Percentiles rank a stretch among this genome's conserved stretches.
These are phyloP conservation scores for Cryphonectria nitschkei DNA, from an alignment of 2,329 filamentous ascomycete genomes.

Conservation along the genomic window DNA sequence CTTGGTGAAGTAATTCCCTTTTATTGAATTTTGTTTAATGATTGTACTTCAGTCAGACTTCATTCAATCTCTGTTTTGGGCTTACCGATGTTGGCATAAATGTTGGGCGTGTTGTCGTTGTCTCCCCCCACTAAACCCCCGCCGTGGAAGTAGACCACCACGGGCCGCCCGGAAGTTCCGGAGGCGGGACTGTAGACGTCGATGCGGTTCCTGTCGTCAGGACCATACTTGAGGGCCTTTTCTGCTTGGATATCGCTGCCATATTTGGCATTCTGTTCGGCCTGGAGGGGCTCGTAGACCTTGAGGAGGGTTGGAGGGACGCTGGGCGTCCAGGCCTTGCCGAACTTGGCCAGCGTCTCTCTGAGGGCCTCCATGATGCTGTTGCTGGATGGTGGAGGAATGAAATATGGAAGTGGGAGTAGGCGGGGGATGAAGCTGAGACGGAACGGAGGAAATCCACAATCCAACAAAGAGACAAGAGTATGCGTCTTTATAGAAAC, in stretches of 20 bases:
- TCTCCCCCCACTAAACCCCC: conserved; percentile 31
- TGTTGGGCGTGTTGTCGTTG: conserved; percentile 28
- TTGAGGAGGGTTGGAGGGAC: conserved; percentile 14
- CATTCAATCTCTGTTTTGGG: not conserved
- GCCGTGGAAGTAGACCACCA: conserved; percentile 33
- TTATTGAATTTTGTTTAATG: not conserved
- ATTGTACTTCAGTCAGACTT: not conserved
- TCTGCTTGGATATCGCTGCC: conserved; percentile 20
- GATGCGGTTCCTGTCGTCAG: conserved; percentile 25
- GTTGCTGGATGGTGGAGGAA: not conserved
- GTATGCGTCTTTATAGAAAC: not conserved
- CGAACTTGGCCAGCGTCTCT: conserved; percentile 22
- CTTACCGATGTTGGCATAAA: conserved; percentile 29
- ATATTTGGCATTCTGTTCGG: conserved; percentile 16
- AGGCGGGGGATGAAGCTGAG: not conserved
- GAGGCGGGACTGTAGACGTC: conserved; percentile 28
- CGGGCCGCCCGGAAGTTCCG: conserved; percentile 17
- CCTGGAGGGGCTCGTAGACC: conserved; percentile 25
- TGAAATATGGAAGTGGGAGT: too few species aligned
- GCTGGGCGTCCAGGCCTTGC: conserved; percentile 23
- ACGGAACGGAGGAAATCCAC: not conserved
- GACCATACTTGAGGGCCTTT: conserved; percentile 30
- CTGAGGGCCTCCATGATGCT: conserved; percentile 23
- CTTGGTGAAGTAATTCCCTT: conserved; percentile 34
- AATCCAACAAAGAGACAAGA: not conserved